phyloP scores from a whole-genome alignment of 176 grass and related monocot genomes.

The Saccharum spontaneum region DNA sequence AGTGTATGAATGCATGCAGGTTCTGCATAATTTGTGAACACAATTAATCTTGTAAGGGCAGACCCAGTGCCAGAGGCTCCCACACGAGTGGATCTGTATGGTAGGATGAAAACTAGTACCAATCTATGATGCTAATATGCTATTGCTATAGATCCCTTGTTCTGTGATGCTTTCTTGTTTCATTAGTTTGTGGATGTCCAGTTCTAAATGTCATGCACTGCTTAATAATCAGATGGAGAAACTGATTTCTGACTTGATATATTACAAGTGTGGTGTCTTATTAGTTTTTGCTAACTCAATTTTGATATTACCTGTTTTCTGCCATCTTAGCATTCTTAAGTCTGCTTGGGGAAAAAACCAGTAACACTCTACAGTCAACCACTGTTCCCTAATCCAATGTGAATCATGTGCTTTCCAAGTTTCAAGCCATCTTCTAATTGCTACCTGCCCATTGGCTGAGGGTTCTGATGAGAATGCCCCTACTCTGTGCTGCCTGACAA shows the following conservation, averaged over 20 bases:
- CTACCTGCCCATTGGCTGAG: background rate
- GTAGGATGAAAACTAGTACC: background rate
- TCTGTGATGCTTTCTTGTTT: slow-evolving; percentile 7
- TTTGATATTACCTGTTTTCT: background rate
- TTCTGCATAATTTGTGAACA: slow-evolving; percentile 17
- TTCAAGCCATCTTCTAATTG: background rate
- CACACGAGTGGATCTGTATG: too few relatives aligned
- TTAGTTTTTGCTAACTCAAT: background rate
- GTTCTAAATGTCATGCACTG: background rate
- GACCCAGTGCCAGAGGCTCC: too few relatives aligned
- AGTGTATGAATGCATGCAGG: background rate
- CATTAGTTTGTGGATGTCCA: background rate
- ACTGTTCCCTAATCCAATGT: background rate
- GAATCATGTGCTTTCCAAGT: background rate
- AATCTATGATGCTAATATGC: slow-evolving; percentile 1
- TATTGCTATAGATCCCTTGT: background rate
- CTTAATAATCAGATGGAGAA: background rate
- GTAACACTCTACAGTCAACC: background rate
- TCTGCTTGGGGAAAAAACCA: background rate
- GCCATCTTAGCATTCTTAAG: background rate
- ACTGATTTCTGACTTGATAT: background rate
- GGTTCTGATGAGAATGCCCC: background rate
- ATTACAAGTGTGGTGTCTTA: background rate
- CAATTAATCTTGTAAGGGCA: slow-evolving; percentile 3
- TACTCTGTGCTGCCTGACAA: background rate